Base-by-base conservation (phyloP, 2,329 filamentous ascomycete genomes). In the Xylaria sp. region DNA sequence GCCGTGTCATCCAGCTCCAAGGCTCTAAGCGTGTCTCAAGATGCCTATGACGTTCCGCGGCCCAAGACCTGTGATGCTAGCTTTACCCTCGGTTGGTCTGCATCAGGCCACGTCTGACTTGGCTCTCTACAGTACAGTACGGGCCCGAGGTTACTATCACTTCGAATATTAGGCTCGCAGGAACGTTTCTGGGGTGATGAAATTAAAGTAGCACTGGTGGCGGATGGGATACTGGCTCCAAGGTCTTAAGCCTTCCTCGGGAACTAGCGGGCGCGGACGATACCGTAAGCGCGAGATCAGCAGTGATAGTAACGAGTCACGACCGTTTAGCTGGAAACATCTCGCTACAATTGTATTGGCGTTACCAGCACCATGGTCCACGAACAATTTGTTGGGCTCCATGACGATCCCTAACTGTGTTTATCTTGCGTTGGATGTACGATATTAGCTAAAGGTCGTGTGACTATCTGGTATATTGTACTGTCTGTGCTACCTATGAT, bases 211-310 rank as follows among this genome's bases (percentile, higher is more conserved):
- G 44, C 20, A 57, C 28, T 57, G 44, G 37, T 50, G 46, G 55
- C 31, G 28, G 46, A 59, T 59, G 37, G 25, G 56, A 46, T 20
- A 48, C 23, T 52, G 34, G 34, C 34, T 55, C 58, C 13, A 25
- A 51, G 9, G 57, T 61, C 64, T 50, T 39, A 50, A 54, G 25
- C 48, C 28, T 5, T 41, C 50, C 50, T 31, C 50, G 57, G 64
- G 57, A 61, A n/a, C 64, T 52, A 66, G 57, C 25, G 41, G 48
- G 8, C 50, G 8, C 56, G n/a, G 63, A 28, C 31, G 55, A 28
- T 31, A 31, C 15, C 13, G 39, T 44, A 31, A 41, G 39, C 39
- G 15, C 9, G 23, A 31, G 56, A 58, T 58, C 56, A 58, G 56
- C 56, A 31, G 39, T 46, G 20, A 58, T 58, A 46, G 25, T 46